A percentile compares a stretch with the other conserved stretches of the same genome.
Conservation (phyloP, 106 monocot species). For the Allium sativum region DNA sequence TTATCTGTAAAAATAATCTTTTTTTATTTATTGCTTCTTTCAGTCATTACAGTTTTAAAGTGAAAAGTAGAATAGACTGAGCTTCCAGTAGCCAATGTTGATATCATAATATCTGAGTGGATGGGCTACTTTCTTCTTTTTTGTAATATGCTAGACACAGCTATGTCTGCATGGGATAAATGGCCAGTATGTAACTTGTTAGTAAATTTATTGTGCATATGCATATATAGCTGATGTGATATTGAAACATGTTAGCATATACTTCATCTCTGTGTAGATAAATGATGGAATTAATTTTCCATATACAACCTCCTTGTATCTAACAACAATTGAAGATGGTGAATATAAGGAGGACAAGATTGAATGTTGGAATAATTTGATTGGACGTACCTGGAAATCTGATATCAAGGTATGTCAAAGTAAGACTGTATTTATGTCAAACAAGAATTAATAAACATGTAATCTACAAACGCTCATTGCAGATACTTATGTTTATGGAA, state of each 20-base stretch:
- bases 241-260: not conserved
- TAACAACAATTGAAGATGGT: constrained; percentile 93
- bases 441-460: too few relatives aligned
- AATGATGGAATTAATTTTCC: constrained; percentile 72
- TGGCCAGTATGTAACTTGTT: constrained; percentile 73
- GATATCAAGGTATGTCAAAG: too few relatives aligned
- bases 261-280: constrained; percentile 20
- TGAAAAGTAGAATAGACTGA: constrained; percentile 87
- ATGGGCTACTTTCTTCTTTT: constrained; percentile 96
- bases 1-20: too few relatives aligned
- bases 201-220: not conserved
- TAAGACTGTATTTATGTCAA: too few relatives aligned
- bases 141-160: constrained; percentile 92
- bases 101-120: constrained; percentile 90
- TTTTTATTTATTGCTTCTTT: constrained; percentile 2
- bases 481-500: too few relatives aligned
- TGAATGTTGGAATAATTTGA: too few relatives aligned
- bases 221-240: not conserved
- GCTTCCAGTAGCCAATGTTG: constrained; percentile 73
- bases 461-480: too few relatives aligned
- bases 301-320: constrained; percentile 72
- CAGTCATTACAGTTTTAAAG: constrained; percentile 85
- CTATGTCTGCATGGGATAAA: constrained; percentile 90
- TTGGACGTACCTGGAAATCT: too few relatives aligned
- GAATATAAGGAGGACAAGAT: constrained; percentile 96